phyloP scores from a whole-genome alignment of 192 early-diverging fungal genomes.

The Umbelopsis vinacea region DNA sequence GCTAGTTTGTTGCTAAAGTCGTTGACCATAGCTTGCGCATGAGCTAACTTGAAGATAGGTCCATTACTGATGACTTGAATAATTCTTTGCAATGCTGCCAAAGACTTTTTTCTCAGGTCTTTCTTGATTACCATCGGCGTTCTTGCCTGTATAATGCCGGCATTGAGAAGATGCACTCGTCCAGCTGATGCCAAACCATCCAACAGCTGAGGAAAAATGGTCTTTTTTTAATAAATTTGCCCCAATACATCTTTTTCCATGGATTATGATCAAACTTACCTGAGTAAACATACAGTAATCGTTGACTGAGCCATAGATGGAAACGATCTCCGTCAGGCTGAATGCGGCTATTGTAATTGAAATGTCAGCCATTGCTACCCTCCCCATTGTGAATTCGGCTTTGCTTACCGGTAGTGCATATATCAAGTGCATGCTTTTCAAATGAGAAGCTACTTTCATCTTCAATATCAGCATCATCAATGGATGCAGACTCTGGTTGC shows the following conservation, averaged over 20 bases:
- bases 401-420: slow-evolving; percentile 12
- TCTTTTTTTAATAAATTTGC: no score
- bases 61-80: slow-evolving; percentile 9
- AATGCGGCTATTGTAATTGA: not conserved
- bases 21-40: slow-evolving; percentile 1
- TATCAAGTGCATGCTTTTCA: slow-evolving; percentile 8
- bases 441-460: not conserved
- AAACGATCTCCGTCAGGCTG: slow-evolving; percentile 16
- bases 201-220: not conserved
- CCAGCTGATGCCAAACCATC: slow-evolving; percentile 5
- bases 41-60: slow-evolving; percentile 7
- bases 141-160: not conserved
- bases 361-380: not conserved
- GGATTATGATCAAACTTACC: not conserved
- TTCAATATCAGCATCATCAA: not conserved
- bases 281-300: slow-evolving; percentile 21
- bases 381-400: no score
- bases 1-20: not conserved
- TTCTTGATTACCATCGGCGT: not conserved
- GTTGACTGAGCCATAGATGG: slow-evolving; percentile 14
- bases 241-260: no score
- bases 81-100: not conserved
- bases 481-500: not conserved
- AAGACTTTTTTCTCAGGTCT: not conserved
- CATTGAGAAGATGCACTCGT: not conserved